Base-by-base conservation (phyloP, 306 rosid genomes). In the Vigna mungo region DNA sequence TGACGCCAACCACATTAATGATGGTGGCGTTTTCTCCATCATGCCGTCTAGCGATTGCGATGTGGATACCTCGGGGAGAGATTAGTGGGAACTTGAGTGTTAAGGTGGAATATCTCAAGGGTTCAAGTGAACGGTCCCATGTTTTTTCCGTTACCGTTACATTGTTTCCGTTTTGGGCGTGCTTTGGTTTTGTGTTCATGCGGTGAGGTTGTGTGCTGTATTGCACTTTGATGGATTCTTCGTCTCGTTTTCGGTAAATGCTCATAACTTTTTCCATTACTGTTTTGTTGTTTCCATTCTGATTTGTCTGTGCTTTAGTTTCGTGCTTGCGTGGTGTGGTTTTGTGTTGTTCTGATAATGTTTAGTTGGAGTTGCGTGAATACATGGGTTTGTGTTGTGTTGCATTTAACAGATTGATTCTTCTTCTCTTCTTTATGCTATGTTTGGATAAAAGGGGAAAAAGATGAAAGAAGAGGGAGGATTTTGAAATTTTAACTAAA, bases 61-160 rank as follows among this genome's bases (percentile, higher is more conserved):
- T 7, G 90, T 90, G 68, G 96, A 79, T 92, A 92, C 69, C 85
- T 92, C 11, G 96, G 96, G 15, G 71, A 92, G 82, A 92, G 92
- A 90, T 96, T 71, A 87, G 88, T 71, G 96, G 93, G 43, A 93
- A 92, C 74, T 88, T 92, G 88, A 89, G 88, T 70, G 72, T 89
- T 67, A 87, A 88, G 77, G 52, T 78, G 23, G 91, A 88, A 32
- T 87, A 67, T 82, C 88, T 90, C 52, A 77, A 87, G 13, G 76
- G 86, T 55, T 89, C 86, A 58, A 92, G 92, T 91, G 81, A 17
- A 27, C 14, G 2, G 17, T 15, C 51, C 52, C 23, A 37, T 16
- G 6, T 6, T 21, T 43, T 59, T 48, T 30, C 6, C 7, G 61
- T 55, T 20, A 20, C 61, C 2, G 18, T 48, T 49, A 44, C 1